These are phyloP conservation scores for Arthrobotrys conoides DNA, from an alignment of 2,329 filamentous ascomycete species.

Conservation along the genomic window DNA sequence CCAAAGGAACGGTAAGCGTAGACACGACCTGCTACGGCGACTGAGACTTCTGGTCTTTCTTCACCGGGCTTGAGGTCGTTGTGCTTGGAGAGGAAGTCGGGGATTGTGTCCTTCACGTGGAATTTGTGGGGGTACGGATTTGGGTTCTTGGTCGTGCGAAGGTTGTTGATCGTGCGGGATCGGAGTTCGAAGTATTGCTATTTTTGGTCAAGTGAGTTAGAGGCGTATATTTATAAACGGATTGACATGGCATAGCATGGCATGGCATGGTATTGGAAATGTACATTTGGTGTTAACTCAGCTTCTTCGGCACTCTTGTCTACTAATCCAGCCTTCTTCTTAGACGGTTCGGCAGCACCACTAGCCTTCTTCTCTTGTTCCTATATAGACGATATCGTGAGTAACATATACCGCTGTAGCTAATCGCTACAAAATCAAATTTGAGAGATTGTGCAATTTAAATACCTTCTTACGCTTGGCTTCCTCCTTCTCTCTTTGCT, in stretches of 20 bases:
- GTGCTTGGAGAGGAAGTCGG: constrained; percentile 83
- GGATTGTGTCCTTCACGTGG: constrained; percentile 84
- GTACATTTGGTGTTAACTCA: constrained; percentile 80
- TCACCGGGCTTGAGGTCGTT: constrained; percentile 90
- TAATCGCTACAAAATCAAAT: too few species aligned
- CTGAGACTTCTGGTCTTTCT: constrained; percentile 79
- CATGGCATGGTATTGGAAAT: constrained; percentile 65
- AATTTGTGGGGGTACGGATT: constrained; percentile 97
- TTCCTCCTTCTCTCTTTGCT: constrained; percentile 83
- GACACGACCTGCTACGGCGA: constrained; percentile 86
- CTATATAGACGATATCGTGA: constrained; percentile 18
- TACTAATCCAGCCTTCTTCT: constrained; percentile 74
- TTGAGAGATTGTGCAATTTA: not conserved
- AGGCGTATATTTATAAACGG: too few species aligned
- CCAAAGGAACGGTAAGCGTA: constrained; percentile 88
- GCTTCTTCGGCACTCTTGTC: constrained; percentile 74
- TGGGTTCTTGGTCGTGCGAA: constrained; percentile 79
- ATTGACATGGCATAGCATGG: too few species aligned
- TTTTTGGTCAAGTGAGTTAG: not conserved
- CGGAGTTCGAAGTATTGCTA: constrained; percentile 98
- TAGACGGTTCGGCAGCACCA: constrained; percentile 69
- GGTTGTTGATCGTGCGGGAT: constrained; percentile 82
- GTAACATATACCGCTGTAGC: not conserved
- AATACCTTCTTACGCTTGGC: constrained; percentile 77
- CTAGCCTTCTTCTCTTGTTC: constrained; percentile 53